A percentile compares a stretch with the other conserved stretches of the same genome.
Conservation (phyloP, 2,329 filamentous ascomycete species). For the Arthroderma sp. region DNA sequence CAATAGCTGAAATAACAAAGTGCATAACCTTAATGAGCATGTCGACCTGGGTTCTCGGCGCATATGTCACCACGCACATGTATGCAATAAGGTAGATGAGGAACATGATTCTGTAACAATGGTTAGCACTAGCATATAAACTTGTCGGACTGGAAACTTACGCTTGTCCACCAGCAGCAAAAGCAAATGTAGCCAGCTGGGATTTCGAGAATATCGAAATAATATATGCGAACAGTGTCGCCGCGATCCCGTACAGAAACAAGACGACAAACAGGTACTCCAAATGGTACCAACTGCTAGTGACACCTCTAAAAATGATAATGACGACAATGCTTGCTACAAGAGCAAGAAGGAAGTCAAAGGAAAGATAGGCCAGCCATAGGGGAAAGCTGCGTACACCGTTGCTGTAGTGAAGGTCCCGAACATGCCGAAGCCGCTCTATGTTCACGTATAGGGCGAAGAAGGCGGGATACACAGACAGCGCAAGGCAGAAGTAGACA, state of each 20-base stretch:
- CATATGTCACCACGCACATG: constrained; percentile 60
- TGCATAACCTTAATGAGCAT: constrained; percentile 53
- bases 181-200: constrained; percentile 73
- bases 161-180: constrained; percentile 64
- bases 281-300: constrained; percentile 58
- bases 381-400: constrained; percentile 69
- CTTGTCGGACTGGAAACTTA: constrained; percentile 14
- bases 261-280: constrained; percentile 74
- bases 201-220: constrained; percentile 67
- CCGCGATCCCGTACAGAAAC: constrained; percentile 65
- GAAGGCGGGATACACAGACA: constrained; percentile 69
- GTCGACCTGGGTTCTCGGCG: constrained; percentile 57
- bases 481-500: constrained; percentile 66
- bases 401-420: constrained; percentile 81
- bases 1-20: constrained; percentile 59
- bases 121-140: constrained; percentile 9
- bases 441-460: constrained; percentile 81
- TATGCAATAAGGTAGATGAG: constrained; percentile 60
- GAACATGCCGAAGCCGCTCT: constrained; percentile 64
- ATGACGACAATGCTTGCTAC: constrained; percentile 51
- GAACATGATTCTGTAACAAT: constrained; percentile 42
- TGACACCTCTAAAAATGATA: constrained; percentile 52
- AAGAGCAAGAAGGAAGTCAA: constrained; percentile 67
- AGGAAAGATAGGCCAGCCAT: constrained; percentile 69
- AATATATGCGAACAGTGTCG: constrained; percentile 64